Evolutionary conservation across 176 grass and related monocot genomes (phyloP).

Genomic region (barley (Hordeum vulgare)): DNA sequence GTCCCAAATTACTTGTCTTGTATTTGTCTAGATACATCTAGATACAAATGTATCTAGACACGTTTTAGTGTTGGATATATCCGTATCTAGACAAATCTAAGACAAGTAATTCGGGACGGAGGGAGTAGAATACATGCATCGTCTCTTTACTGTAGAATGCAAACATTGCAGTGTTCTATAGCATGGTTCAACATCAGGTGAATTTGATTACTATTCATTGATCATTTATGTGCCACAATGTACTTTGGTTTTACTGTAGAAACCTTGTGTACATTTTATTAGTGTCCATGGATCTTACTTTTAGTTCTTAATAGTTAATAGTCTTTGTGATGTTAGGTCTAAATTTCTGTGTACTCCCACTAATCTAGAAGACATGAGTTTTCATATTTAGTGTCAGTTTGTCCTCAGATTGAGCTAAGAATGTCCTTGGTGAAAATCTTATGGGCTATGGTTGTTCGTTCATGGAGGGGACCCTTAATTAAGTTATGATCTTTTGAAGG

Average conservation of each 20-base stretch:
- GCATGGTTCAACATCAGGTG: slow-evolving; percentile 17
- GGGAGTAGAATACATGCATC: neutral
- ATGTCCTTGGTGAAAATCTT: neutral
- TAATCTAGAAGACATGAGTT: neutral
- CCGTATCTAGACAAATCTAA: too few species aligned
- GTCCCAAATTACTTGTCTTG: too few species aligned
- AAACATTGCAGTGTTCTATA: neutral
- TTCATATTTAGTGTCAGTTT: slow-evolving; percentile 8
- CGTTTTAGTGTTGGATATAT: too few species aligned
- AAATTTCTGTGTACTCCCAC: neutral
- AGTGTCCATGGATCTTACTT: neutral
- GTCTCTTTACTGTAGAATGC: neutral
- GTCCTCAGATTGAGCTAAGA: neutral
- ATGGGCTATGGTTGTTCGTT: slow-evolving; percentile 15
- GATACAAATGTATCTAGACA: too few species aligned
- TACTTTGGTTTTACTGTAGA: neutral
- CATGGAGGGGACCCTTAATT: neutral
- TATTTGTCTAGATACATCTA: too few species aligned
- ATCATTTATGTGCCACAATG: neutral
- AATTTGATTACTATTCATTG: neutral
- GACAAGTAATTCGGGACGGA: too few species aligned
- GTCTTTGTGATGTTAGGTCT: neutral
- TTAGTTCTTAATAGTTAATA: neutral
- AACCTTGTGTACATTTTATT: neutral
- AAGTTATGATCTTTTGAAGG: slow-evolving; percentile 47